Conservation (phyloP, 257 asterid species). For the Ligustrum vulgare region DNA sequence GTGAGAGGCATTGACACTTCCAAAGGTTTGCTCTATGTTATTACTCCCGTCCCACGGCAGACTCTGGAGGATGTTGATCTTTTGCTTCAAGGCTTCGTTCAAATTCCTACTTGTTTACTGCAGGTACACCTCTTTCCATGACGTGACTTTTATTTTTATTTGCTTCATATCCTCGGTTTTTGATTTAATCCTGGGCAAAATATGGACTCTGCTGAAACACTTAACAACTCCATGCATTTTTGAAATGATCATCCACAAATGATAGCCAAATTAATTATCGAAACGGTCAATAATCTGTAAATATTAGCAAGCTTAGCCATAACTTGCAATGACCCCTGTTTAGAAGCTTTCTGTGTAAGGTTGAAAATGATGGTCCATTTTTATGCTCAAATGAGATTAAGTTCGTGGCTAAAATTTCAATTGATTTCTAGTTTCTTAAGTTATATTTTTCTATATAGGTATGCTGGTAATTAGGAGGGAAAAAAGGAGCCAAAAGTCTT, state of each 20-base stretch:
- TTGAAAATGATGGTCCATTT: neutral
- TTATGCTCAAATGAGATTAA: neutral
- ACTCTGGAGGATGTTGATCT: constrained; percentile 74
- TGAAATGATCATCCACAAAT: neutral
- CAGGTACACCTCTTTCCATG: constrained; percentile 48
- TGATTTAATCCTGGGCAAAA: neutral
- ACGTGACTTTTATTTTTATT: neutral
- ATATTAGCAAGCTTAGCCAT: neutral
- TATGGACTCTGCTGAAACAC: too few relatives aligned
- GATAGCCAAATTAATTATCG: neutral
- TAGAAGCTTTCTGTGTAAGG: neutral
- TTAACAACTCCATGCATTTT: neutral
- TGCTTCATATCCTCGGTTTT: neutral
- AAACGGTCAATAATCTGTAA: neutral
- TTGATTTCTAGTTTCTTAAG: too few relatives aligned
- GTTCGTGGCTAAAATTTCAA: neutral
- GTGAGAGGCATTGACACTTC: constrained; percentile 78
- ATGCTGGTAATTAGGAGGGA: too few relatives aligned
- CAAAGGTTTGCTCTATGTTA: constrained; percentile 53
- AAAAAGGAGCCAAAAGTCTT: too few relatives aligned
- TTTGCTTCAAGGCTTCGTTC: constrained; percentile 78
- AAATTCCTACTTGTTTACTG: constrained; percentile 72
- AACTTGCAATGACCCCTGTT: neutral
- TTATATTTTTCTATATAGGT: too few relatives aligned
- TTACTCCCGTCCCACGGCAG: constrained; percentile 77